Percentiles rank a stretch among this genome's conserved stretches.
Conservation (phyloP, 2,329 filamentous ascomycete genomes). For the Cladosporium oxysporum region DNA sequence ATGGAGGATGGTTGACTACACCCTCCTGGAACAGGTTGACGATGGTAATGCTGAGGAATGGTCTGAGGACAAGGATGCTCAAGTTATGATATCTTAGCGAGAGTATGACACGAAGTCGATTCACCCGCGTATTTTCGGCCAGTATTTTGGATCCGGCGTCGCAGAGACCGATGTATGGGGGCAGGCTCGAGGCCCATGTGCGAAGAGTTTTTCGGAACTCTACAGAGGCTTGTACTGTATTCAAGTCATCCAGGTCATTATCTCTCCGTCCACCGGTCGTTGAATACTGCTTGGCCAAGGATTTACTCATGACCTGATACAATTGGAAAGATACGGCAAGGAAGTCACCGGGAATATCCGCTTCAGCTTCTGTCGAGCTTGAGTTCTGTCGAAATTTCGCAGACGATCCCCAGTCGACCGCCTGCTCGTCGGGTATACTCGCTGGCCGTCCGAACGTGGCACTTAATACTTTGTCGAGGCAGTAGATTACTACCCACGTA, state of each 20-base stretch:
- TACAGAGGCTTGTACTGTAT: not conserved
- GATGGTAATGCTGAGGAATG: slow-evolving; percentile 44
- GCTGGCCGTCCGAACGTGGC: slow-evolving; percentile 23
- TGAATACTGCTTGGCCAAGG: slow-evolving; percentile 11
- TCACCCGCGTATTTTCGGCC: slow-evolving; percentile 18
- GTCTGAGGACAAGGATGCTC: slow-evolving; percentile 45
- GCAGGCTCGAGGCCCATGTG: not conserved
- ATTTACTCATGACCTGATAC: slow-evolving; percentile 36
- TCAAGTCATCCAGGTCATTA: not conserved
- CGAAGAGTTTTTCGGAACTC: not conserved
- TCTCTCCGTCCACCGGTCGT: not conserved
- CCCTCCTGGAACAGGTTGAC: slow-evolving; percentile 24
- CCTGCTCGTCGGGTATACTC: not conserved
- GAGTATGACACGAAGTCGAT: slow-evolving; percentile 47
- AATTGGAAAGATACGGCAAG: slow-evolving; percentile 19
- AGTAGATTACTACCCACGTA: slow-evolving; percentile 49
- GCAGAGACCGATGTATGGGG: not conserved
- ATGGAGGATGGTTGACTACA: slow-evolving; percentile 21
- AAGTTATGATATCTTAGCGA: slow-evolving; percentile 46
- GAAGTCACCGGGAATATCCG: not conserved
- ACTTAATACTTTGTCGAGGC: slow-evolving; percentile 29
- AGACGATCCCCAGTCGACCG: not conserved
- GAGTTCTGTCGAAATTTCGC: too few relatives aligned
- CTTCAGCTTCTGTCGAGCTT: not conserved
- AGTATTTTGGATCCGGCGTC: not conserved